Percentiles rank a stretch among this genome's conserved stretches.
Conservation (phyloP, 345 rosid genomes). For the Camelina laxa region DNA sequence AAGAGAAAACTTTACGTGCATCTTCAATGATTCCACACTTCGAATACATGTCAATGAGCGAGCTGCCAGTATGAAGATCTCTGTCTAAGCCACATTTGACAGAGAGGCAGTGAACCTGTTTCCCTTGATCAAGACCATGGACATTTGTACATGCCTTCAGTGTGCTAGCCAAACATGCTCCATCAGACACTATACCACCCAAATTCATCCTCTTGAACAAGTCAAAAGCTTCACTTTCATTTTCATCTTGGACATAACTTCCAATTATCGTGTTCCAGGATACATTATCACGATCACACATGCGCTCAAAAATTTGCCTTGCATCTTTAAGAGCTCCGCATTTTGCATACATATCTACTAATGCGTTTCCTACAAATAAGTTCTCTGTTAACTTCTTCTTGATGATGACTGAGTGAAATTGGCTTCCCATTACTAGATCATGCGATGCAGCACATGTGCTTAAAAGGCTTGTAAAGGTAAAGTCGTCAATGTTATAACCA, state of each 20-base stretch:
- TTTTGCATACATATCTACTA: constrained; percentile 96
- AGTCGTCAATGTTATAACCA: constrained; percentile 76
- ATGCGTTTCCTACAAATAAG: constrained; percentile 83
- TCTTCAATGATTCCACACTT: constrained; percentile 63
- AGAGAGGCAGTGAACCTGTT: constrained; percentile 71
- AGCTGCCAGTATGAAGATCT: constrained; percentile 80
- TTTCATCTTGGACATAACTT: constrained; percentile 81
- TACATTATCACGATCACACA: constrained; percentile 60
- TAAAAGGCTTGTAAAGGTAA: constrained; percentile 83
- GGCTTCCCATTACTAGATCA: constrained; percentile 62
- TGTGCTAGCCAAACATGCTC: constrained; percentile 75
- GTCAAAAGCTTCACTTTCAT: constrained; percentile 68
- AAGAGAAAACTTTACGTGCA: constrained; percentile 54
- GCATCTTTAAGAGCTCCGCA: constrained; percentile 73
- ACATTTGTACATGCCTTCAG: constrained; percentile 82
- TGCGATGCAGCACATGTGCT: constrained; percentile 79
- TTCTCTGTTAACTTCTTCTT: constrained; percentile 62
- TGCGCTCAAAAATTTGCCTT: constrained; percentile 68
- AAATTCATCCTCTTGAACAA: constrained; percentile 69
- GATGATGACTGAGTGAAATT: constrained; percentile 70
- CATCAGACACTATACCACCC: constrained; percentile 65
- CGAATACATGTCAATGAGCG: constrained; percentile 87
- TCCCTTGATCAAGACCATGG: constrained; percentile 61
- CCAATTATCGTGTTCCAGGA: constrained; percentile 96
- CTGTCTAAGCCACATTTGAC: constrained; percentile 72